Conservation (phyloP, 306 rosid genomes). For the Vicia villosa region DNA sequence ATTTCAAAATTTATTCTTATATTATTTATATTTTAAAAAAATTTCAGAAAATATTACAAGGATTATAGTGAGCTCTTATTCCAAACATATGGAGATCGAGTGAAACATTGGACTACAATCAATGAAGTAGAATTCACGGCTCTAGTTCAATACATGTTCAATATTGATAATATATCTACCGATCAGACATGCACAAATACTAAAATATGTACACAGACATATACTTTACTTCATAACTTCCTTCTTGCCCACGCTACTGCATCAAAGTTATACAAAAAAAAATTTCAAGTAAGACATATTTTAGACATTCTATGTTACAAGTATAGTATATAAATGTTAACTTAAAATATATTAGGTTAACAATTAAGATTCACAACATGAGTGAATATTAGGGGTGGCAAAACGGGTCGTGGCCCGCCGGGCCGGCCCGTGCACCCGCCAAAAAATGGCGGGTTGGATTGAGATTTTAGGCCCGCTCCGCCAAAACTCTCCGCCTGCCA, state of each 20-base stretch:
- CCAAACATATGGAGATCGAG: background rate
- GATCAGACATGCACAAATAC: background rate
- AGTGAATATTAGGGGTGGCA: too few species aligned
- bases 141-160: background rate
- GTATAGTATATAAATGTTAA: too few species aligned
- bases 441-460: too few species aligned
- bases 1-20: background rate
- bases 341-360: background rate
- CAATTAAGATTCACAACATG: background rate
- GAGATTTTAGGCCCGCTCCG: too few species aligned
- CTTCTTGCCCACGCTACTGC: background rate
- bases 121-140: background rate
- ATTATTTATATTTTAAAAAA: background rate
- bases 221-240: background rate
- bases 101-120: background rate
- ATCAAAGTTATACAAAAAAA: background rate
- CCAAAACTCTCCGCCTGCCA: too few species aligned
- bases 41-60: background rate
- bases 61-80: background rate
- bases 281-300: background rate
- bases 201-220: background rate
- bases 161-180: background rate
- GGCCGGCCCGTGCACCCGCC: too few species aligned
- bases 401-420: too few species aligned
- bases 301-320: too few species aligned